phyloP scores from a whole-genome alignment of 176 grass and related monocot genomes.

The Lolium rigidum region DNA sequence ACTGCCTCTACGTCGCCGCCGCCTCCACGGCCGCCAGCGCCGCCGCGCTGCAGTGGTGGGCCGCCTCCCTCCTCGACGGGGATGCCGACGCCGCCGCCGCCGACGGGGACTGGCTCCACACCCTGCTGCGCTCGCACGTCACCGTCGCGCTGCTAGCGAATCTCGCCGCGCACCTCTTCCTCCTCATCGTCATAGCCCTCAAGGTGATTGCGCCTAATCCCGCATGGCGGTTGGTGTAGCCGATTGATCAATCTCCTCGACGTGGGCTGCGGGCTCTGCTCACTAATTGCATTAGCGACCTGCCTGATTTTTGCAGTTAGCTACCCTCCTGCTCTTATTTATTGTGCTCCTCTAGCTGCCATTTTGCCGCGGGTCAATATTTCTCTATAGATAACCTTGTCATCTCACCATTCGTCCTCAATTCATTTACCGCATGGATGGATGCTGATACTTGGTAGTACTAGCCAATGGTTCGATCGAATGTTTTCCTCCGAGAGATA shows the following conservation, averaged over 20 bases:
- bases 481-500: not conserved
- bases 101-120: slow-evolving; percentile 38
- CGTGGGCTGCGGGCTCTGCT: not conserved
- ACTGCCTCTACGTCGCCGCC: slow-evolving; percentile 65
- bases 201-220: slow-evolving; percentile 47
- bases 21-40: slow-evolving; percentile 60
- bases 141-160: slow-evolving; percentile 68
- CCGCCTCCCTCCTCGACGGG: slow-evolving; percentile 58
- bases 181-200: slow-evolving; percentile 55
- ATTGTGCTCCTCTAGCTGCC: not conserved
- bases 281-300: not conserved
- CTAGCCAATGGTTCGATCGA: not conserved
- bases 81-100: slow-evolving; percentile 13
- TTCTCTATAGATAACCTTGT: slow-evolving; percentile 10
- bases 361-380: slow-evolving; percentile 16
- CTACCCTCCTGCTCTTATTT: too few species aligned
- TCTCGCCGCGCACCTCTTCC: slow-evolving; percentile 66
- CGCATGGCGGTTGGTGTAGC: not conserved
- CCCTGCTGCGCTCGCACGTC: slow-evolving; percentile 63
- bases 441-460: not conserved
- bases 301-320: too few species aligned
- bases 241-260: slow-evolving; percentile 23
- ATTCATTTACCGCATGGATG: slow-evolving; percentile 15
- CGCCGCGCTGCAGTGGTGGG: slow-evolving; percentile 74
- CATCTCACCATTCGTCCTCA: not conserved